A percentile compares a stretch with the other conserved stretches of the same genome.
Conservation (phyloP, 2,329 filamentous ascomycete genomes). For the Alternaria sp. region DNA sequence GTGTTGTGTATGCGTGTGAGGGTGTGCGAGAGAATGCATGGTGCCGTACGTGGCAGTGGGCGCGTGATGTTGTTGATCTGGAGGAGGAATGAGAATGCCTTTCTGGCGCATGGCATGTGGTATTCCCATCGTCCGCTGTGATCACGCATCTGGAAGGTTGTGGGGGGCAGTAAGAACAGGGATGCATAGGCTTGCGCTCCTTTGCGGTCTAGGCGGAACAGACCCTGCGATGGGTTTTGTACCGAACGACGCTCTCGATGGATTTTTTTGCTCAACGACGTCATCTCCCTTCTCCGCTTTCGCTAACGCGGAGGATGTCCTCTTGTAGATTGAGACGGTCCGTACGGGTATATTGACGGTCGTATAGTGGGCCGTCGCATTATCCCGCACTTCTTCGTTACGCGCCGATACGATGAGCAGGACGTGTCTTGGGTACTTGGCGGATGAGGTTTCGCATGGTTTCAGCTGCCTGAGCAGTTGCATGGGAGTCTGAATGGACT, state of each 20-base stretch:
- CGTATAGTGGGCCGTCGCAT: background rate
- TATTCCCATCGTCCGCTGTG: background rate
- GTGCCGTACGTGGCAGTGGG: background rate
- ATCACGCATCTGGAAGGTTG: background rate
- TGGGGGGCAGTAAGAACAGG: background rate
- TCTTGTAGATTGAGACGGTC: background rate
- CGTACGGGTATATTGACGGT: background rate
- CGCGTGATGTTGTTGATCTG: background rate
- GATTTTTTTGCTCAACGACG: background rate
- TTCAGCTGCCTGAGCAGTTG: background rate
- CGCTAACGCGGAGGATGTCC: background rate
- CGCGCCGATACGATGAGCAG: background rate
- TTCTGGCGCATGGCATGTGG: background rate
- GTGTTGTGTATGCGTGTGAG: background rate
- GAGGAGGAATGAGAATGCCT: background rate
- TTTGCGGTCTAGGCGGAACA: background rate
- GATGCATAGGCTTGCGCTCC: background rate
- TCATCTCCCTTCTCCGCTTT: background rate
- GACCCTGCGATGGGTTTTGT: background rate
- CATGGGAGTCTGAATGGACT: background rate
- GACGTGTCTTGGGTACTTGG: background rate
- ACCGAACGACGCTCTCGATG: background rate
- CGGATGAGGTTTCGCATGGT: background rate
- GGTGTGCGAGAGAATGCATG: background rate
- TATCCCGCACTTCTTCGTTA: background rate